Percentiles rank a stretch among this genome's conserved stretches.
These are phyloP conservation scores for Brassica napus DNA, from an alignment of 345 rosid genomes.

Conservation along the genomic window DNA sequence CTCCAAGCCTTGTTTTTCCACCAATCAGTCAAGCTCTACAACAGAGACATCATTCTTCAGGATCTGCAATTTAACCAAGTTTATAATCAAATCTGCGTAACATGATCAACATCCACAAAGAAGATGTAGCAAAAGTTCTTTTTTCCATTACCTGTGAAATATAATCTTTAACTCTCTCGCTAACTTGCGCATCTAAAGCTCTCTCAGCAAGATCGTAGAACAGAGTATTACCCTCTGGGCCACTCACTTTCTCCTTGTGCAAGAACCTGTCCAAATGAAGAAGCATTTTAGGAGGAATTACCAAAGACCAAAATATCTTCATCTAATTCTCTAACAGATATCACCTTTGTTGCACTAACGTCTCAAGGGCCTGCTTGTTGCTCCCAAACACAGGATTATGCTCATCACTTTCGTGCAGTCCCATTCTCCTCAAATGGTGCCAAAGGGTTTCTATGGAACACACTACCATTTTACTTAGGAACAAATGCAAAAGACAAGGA, in stretches of 20 bases:
- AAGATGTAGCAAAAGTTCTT: neutral
- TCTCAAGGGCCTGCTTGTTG: constrained; percentile 74
- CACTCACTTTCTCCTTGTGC: constrained; percentile 80
- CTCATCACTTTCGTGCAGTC: constrained; percentile 64
- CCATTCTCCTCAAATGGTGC: constrained; percentile 77
- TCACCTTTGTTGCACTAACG: constrained; percentile 83
- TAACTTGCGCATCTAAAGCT: constrained; percentile 69
- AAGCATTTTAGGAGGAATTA: neutral
- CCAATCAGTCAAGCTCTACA: constrained; percentile 32
- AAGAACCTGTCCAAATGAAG: constrained; percentile 51
- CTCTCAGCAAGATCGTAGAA: constrained; percentile 92
- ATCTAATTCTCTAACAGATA: neutral
- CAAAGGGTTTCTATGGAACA: constrained; percentile 63
- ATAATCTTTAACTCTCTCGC: constrained; percentile 64
- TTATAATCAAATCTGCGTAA: neutral
- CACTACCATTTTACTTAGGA: neutral
- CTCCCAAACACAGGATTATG: constrained; percentile 72
- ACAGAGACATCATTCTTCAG: constrained; percentile 54
- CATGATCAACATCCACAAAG: neutral
- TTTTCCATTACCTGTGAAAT: constrained; percentile 64
- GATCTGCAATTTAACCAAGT: constrained; percentile 40
- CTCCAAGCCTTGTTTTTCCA: neutral
- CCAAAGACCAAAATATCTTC: neutral
- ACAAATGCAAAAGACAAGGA: neutral
- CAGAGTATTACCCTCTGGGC: constrained; percentile 76